Base-by-base conservation (phyloP, 352 stramenopile species). In the Phytopythium sindhum region DNA sequence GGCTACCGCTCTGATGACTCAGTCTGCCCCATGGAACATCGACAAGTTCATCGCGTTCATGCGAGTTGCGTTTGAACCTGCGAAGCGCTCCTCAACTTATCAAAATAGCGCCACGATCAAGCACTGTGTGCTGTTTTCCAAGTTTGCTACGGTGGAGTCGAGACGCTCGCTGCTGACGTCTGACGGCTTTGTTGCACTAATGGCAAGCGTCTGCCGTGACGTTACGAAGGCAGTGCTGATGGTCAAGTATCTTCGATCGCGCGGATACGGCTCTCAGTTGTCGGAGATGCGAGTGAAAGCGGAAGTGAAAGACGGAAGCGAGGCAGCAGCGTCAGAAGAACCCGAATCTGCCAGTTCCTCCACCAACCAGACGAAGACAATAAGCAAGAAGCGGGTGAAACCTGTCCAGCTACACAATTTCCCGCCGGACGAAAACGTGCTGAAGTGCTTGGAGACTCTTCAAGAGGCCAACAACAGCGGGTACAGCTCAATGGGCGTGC, bases 371-470 rank as follows among this genome's bases (percentile, higher is more conserved):
- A 42, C 12, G 8, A 37, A 47, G 55, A 29, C 48, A 12, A 45
- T 39, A 28, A 66, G 31, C 29, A 61, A 71, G 12, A 58, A 45
- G 19, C 37, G 66, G 19, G 63, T 57, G 44, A 53, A 76, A 29
- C 62, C 65, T 41, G 58, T 76, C 19, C 29, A 70, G 26, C 58
- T 88, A 37, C 64, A 60, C 24, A 67, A 71, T 17, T 93, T 93
- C 52, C 57, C 78, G 48, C 67, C 82, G 6, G 86, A 95, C 41
- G 78, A 91, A 29, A 93, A 88, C 64, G 74, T 95, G 52, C 68
- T 95, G 24, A 90, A 89, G 60, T 95, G 86, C 63, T 56, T 95
- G 17, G 67, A 88, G n/a, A 72, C 78, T 9, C 39, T 93, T 26
- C 74, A 80, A 6, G 68, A 70, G 50, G 60, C 74, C 2, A 48